phyloP scores from a whole-genome alignment of 2,329 filamentous ascomycete species.

The Zymoseptoria tritici region DNA sequence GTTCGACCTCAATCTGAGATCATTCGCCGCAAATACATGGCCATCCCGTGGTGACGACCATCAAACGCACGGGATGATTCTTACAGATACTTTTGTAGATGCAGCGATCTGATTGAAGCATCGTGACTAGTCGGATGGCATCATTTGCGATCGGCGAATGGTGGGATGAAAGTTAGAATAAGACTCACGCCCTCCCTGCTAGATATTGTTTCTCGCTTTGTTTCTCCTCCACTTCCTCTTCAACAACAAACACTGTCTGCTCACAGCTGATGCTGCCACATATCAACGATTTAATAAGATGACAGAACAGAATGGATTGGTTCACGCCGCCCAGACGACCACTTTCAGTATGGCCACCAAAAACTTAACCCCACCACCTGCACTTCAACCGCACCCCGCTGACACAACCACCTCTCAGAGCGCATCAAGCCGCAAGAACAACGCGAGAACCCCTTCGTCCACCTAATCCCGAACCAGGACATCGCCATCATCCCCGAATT shows the following conservation, averaged over 20 bases:
- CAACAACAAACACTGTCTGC: background rate
- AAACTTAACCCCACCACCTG: background rate
- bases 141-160: conserved; percentile 1
- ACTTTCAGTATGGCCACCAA: conserved; percentile 12
- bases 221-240: background rate
- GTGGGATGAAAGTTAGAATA: background rate
- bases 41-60: background rate
- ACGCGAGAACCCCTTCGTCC: conserved; percentile 84
- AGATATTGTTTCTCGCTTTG: background rate
- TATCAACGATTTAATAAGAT: conserved; percentile 15
- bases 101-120: background rate
- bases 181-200: background rate
- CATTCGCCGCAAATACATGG: background rate
- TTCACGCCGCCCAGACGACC: conserved; percentile 20
- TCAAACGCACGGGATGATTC: background rate
- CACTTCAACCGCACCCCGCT: conserved; percentile 1
- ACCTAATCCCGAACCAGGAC: conserved; percentile 79
- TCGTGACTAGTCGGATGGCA: background rate
- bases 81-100: background rate
- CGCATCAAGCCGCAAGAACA: conserved; percentile 42
- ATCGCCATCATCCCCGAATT: conserved; percentile 83
- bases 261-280: conserved; percentile 5
- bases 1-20: background rate
- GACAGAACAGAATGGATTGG: conserved; percentile 21
- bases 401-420: conserved; percentile 14